These are phyloP conservation scores for Cladosporium sp. DNA, from an alignment of 2,329 filamentous ascomycete species.

Conservation along the genomic window DNA sequence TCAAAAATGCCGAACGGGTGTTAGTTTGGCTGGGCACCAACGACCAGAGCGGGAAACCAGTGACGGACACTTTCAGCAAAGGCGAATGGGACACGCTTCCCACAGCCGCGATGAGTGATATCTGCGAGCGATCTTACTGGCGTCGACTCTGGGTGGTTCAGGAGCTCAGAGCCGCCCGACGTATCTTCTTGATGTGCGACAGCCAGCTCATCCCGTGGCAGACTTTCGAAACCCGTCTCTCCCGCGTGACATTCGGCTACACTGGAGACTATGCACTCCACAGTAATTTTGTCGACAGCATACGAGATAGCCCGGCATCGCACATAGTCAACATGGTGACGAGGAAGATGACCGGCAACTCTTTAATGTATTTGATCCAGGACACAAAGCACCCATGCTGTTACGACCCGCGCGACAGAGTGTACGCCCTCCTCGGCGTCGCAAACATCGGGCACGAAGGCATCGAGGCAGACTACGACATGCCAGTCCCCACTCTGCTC, in stretches of 20 bases:
- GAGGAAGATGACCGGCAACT: background rate
- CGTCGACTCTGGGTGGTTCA: background rate
- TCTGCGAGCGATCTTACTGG: background rate
- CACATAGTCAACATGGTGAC: too few relatives aligned
- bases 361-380: background rate
- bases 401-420: background rate
- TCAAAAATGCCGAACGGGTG: background rate
- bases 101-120: background rate
- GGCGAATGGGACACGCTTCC: too few relatives aligned
- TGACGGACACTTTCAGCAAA: too few relatives aligned
- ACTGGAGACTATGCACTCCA: too few relatives aligned
- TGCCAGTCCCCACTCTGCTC: background rate
- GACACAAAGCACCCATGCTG: background rate
- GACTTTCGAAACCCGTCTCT: background rate
- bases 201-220: background rate
- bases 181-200: background rate
- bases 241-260: too few relatives aligned
- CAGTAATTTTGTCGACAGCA: too few relatives aligned
- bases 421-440: background rate
- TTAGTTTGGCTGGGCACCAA: background rate
- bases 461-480: background rate
- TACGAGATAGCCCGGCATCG: background rate
- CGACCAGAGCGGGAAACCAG: background rate
- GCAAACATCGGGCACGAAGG: background rate
- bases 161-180: background rate